phyloP scores from a whole-genome alignment of 2,329 filamentous ascomycete species.

The Trichoderma pleuroti region DNA sequence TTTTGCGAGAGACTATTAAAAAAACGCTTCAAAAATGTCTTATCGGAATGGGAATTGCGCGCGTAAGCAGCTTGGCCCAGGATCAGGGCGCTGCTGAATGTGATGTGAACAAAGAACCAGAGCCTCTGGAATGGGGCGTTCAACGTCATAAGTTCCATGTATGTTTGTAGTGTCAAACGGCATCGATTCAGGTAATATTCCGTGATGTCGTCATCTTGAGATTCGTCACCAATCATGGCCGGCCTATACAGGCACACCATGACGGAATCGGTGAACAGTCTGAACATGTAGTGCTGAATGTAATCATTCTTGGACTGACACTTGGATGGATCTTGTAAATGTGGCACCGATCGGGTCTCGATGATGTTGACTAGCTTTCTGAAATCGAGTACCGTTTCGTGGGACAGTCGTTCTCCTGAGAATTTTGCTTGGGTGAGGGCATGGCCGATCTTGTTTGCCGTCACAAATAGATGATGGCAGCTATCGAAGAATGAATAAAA shows the following conservation, averaged over 20 bases:
- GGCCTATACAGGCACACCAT: conserved; percentile 5
- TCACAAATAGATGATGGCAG: conserved; percentile 1
- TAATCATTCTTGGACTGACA: conserved; percentile 5
- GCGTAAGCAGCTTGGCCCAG: background rate
- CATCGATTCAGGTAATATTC: conserved; percentile 1
- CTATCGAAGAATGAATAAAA: conserved; percentile 10
- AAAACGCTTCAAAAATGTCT: conserved; percentile 4
- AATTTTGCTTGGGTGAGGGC: background rate
- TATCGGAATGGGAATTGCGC: background rate
- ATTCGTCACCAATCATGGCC: background rate
- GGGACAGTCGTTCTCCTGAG: background rate
- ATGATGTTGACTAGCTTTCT: conserved; percentile 4
- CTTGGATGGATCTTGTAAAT: conserved; percentile 3
- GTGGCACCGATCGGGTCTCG: background rate
- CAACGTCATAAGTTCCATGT: background rate
- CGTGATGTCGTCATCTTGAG: background rate
- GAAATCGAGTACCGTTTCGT: conserved; percentile 4
- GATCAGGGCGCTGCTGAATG: conserved; percentile 6
- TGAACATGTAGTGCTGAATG: conserved; percentile 1
- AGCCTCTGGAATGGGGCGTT: background rate
- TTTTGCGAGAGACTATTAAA: background rate
- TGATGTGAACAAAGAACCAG: conserved; percentile 11
- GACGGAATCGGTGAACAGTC: background rate
- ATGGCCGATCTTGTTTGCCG: background rate
- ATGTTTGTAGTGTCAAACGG: conserved; percentile 1